Evolutionary conservation across 179 eudicot species (phyloP).

Genomic region (Actinidia chinensis): DNA sequence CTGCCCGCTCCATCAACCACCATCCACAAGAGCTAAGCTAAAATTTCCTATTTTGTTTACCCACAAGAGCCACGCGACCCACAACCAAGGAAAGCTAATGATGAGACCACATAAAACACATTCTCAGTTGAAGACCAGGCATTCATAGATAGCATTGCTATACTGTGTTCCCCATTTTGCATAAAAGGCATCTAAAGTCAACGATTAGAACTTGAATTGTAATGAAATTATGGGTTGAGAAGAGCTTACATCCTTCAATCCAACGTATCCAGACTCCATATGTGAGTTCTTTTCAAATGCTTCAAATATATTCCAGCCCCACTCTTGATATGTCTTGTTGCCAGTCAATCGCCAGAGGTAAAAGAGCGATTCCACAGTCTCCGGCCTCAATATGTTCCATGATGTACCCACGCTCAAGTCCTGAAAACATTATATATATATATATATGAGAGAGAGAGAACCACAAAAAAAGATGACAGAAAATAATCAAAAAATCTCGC

Average conservation of each 20-base stretch:
- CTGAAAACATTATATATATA: slow-evolving; percentile 37
- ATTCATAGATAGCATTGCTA: not conserved
- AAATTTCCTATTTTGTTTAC: not conserved
- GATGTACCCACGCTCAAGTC: slow-evolving; percentile 97
- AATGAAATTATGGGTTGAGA: slow-evolving; percentile 4
- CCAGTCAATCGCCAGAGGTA: slow-evolving; percentile 98
- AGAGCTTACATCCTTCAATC: slow-evolving; percentile 89
- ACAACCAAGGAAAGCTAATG: not conserved
- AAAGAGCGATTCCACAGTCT: slow-evolving; percentile 95
- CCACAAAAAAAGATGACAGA: slow-evolving; percentile 11
- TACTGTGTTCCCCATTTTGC: not conserved
- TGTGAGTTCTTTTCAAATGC: slow-evolving; percentile 98
- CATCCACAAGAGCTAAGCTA: too few species aligned
- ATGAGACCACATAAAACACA: not conserved
- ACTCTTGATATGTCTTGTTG: slow-evolving; percentile 92
- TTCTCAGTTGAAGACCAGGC: not conserved
- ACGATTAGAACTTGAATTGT: not conserved
- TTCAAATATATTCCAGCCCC: slow-evolving; percentile 99
- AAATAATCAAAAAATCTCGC: not conserved
- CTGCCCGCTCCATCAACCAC: too few species aligned
- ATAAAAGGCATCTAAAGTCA: not conserved
- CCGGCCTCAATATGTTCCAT: slow-evolving; percentile 98
- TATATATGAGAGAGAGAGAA: too few species aligned
- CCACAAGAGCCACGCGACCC: not conserved
- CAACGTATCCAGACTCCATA: slow-evolving; percentile 88